phyloP scores from a whole-genome alignment of 352 stramenopile genomes.

The Phytophthora capsici region DNA sequence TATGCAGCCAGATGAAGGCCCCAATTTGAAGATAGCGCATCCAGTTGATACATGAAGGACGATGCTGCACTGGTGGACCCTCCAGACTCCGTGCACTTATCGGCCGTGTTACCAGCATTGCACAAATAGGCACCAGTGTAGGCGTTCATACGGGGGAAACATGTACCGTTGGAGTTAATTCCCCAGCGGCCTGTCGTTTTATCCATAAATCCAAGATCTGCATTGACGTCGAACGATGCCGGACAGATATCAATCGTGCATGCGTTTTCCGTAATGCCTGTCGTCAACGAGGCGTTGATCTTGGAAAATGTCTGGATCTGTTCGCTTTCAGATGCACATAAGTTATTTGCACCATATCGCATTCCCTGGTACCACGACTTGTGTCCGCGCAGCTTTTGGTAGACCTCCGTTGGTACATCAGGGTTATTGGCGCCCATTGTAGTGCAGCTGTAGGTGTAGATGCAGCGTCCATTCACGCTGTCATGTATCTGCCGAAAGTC shows the following conservation, averaged over 20 bases:
- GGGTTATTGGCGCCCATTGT: slow-evolving; percentile 49
- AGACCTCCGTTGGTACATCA: slow-evolving; percentile 43
- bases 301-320: slow-evolving; percentile 18
- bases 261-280: slow-evolving; percentile 50
- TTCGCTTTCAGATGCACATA: slow-evolving; percentile 32
- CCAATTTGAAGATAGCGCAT: slow-evolving; percentile 94
- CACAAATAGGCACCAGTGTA: slow-evolving; percentile 63
- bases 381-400: slow-evolving; percentile 28
- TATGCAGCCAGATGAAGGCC: slow-evolving; percentile 81
- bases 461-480: slow-evolving; percentile 6
- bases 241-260: slow-evolving; percentile 47
- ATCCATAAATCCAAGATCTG: slow-evolving; percentile 37
- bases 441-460: slow-evolving; percentile 18
- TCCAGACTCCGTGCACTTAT: slow-evolving; percentile 30
- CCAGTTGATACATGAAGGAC: slow-evolving; percentile 64
- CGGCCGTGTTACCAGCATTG: slow-evolving; percentile 40
- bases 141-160: slow-evolving; percentile 58
- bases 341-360: slow-evolving; percentile 61
- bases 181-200: slow-evolving; percentile 31
- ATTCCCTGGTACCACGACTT: slow-evolving; percentile 66
- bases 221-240: slow-evolving; percentile 54
- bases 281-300: slow-evolving; percentile 37
- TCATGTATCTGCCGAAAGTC: slow-evolving; percentile 49
- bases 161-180: slow-evolving; percentile 53
- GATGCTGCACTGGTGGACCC: slow-evolving; percentile 35